phyloP scores from a whole-genome alignment of 805 yeast species.

The Sugiyamaella marilandica region DNA sequence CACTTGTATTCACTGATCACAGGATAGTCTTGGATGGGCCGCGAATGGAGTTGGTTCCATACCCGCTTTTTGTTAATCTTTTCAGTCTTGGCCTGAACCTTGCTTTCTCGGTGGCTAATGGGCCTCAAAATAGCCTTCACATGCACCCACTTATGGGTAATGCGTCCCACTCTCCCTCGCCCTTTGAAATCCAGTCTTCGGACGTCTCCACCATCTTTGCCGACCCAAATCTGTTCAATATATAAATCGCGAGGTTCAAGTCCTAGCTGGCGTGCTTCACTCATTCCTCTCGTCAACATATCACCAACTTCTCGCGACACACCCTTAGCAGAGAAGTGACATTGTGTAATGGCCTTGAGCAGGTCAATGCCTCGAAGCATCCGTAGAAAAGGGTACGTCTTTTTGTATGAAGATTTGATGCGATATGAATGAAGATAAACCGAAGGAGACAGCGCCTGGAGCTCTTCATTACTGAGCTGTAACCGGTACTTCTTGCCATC shows the following conservation, averaged over 20 bases:
- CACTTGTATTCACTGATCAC: slow-evolving; percentile 34
- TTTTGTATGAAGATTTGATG: slow-evolving; percentile 82
- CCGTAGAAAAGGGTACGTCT: slow-evolving; percentile 74
- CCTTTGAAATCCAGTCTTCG: slow-evolving; percentile 79
- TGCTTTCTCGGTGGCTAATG: slow-evolving; percentile 44
- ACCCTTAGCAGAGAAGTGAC: slow-evolving; percentile 79
- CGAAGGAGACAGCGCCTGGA: slow-evolving; percentile 80
- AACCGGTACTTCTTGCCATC: slow-evolving; percentile 50
- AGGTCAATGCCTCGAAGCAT: slow-evolving; percentile 68
- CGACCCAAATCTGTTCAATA: slow-evolving; percentile 82
- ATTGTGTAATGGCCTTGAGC: slow-evolving; percentile 80
- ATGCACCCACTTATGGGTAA: slow-evolving; percentile 73
- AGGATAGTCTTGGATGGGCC: slow-evolving; percentile 36
- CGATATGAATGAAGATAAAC: slow-evolving; percentile 77
- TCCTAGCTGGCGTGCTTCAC: slow-evolving; percentile 59
- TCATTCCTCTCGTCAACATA: slow-evolving; percentile 64
- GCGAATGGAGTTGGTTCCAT: slow-evolving; percentile 37
- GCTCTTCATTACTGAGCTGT: slow-evolving; percentile 56
- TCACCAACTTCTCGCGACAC: slow-evolving; percentile 75
- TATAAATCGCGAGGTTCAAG: slow-evolving; percentile 59
- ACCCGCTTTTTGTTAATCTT: slow-evolving; percentile 50
- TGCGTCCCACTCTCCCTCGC: slow-evolving; percentile 82
- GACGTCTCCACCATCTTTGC: slow-evolving; percentile 74
- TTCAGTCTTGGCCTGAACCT: slow-evolving; percentile 41
- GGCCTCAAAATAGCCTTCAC: slow-evolving; percentile 72